Percentiles rank a stretch among this genome's conserved stretches.
Conservation (phyloP, 106 monocot genomes). For the Gastrodia elata region DNA sequence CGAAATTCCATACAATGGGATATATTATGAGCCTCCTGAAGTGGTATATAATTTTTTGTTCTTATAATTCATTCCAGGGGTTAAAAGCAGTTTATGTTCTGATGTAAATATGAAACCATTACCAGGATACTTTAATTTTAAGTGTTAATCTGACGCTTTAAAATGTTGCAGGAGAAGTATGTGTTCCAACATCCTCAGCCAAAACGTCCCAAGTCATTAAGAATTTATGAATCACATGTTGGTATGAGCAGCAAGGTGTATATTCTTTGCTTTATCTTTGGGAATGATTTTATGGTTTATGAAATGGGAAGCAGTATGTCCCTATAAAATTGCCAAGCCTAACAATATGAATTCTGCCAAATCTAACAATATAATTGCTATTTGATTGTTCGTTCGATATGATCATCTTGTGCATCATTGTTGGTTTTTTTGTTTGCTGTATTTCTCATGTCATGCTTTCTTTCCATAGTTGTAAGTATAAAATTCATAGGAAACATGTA, state of each 20-base stretch:
- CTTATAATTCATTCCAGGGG: not conserved
- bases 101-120: not conserved
- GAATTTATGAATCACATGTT: slow-evolving; percentile 97
- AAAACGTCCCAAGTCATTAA: slow-evolving; percentile 75
- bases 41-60: slow-evolving; percentile 33
- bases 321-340: not conserved
- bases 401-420: not conserved
- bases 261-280: slow-evolving; percentile 2
- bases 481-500: too few relatives aligned
- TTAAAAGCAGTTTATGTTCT: not conserved
- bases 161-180: slow-evolving; percentile 64
- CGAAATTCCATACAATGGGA: slow-evolving; percentile 96
- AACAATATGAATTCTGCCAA: not conserved
- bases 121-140: not conserved
- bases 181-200: slow-evolving; percentile 81
- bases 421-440: too few relatives aligned
- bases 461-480: too few relatives aligned
- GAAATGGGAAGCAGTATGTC: not conserved
- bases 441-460: too few relatives aligned
- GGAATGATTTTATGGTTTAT: not conserved
- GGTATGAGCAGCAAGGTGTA: slow-evolving; percentile 97
- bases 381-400: not conserved
- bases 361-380: not conserved
- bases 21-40: slow-evolving; percentile 96
- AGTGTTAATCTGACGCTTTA: not conserved